Evolutionary conservation across 495 filamentous ascomycete species (phyloP).

Genomic region (Symbiotaphrina buchneri): DNA sequence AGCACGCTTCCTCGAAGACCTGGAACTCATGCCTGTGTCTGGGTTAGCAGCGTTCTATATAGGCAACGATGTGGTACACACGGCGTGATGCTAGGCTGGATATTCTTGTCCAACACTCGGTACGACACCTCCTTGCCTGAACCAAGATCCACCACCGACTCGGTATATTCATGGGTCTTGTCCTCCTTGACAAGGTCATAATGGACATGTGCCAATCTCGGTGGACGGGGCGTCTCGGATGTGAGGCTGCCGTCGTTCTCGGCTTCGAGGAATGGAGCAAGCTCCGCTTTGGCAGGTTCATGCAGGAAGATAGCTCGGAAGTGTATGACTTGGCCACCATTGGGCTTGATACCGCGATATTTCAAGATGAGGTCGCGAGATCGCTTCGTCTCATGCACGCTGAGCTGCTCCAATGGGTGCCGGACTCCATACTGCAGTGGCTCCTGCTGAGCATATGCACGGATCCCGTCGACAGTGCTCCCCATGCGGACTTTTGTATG

Average conservation of each 20-base stretch:
- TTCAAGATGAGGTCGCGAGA: constrained; percentile 23
- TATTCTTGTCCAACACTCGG: constrained; percentile 29
- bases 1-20: constrained; percentile 34
- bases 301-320: constrained; percentile 28
- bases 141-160: constrained; percentile 38
- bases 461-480: too few species aligned
- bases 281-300: constrained; percentile 25
- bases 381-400: constrained; percentile 20
- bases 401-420: constrained; percentile 25
- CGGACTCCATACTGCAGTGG: constrained; percentile 2
- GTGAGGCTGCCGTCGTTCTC: constrained; percentile 24
- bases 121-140: constrained; percentile 22
- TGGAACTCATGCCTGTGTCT: constrained; percentile 32
- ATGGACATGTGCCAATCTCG: constrained; percentile 35
- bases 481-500: too few species aligned
- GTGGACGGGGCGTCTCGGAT: constrained; percentile 23
- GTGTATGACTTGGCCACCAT: constrained; percentile 21
- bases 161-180: constrained; percentile 30
- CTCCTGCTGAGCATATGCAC: too few species aligned
- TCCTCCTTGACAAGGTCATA: constrained; percentile 42
- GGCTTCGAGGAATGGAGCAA: constrained; percentile 22
- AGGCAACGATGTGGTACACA: constrained; percentile 12
- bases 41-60: constrained; percentile 6
- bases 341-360: constrained; percentile 16
- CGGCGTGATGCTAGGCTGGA: constrained; percentile 37